Evolutionary conservation across 768 basidiomycete genomes (phyloP).

Genomic region (Lactarius hatsudake): DNA sequence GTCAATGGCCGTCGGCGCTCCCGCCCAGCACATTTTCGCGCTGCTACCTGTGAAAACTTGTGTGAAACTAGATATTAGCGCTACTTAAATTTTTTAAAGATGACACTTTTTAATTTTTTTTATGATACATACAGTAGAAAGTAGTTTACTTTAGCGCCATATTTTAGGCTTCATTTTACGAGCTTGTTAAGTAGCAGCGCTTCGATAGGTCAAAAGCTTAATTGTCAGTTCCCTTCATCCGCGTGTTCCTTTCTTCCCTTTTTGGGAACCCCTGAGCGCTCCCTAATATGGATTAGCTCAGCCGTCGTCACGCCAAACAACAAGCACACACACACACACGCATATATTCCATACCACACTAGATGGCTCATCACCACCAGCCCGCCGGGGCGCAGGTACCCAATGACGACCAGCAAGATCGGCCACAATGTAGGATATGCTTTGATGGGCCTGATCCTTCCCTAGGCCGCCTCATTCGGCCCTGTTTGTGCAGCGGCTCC

Average conservation of each 20-base stretch:
- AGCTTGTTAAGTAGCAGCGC: conserved; percentile 8
- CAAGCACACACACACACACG: not conserved
- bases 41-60: conserved; percentile 53
- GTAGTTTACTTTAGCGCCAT: conserved; percentile 15
- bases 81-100: not conserved
- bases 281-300: not conserved
- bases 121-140: conserved; percentile 10
- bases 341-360: not conserved
- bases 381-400: not conserved
- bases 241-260: not conserved
- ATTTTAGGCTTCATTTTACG: conserved; percentile 11
- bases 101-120: not conserved
- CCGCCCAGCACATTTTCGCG: conserved; percentile 80
- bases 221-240: conserved; percentile 17
- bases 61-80: conserved; percentile 19
- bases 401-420: conserved; percentile 28
- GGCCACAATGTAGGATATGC: conserved; percentile 83
- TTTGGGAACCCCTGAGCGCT: not conserved
- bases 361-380: not conserved
- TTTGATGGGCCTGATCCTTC: conserved; percentile 63
- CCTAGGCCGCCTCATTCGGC: conserved; percentile 76
- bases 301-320: not conserved
- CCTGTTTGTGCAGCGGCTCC: conserved; percentile 76
- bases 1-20: conserved; percentile 72
- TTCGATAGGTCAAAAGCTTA: conserved; percentile 26